Evolutionary conservation across 2,329 filamentous ascomycete genomes (phyloP).

Genomic region (Phialophora chinensis): DNA sequence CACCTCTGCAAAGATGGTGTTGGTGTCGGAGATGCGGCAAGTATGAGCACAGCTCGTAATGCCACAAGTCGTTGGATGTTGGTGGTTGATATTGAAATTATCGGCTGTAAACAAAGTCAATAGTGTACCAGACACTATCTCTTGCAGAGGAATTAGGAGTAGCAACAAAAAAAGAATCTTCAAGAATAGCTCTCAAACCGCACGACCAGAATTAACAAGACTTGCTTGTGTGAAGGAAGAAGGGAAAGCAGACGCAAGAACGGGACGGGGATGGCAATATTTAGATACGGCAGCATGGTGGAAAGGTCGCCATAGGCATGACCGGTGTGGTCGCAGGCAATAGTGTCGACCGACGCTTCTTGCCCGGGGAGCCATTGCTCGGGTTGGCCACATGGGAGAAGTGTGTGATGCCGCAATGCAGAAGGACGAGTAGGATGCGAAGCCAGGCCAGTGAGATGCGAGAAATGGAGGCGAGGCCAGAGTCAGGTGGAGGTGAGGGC

Average conservation of each 20-base stretch:
- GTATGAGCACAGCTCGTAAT: constrained; percentile 34
- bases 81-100: constrained; percentile 24
- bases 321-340: constrained; percentile 21
- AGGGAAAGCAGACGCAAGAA: constrained; percentile 23
- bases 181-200: constrained; percentile 38
- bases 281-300: constrained; percentile 35
- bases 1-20: constrained; percentile 33
- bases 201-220: constrained; percentile 40
- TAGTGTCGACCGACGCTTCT: constrained; percentile 7
- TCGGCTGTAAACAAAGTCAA: constrained; percentile 24
- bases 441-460: constrained; percentile 22
- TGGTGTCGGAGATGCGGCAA: constrained; percentile 23
- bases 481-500: constrained; percentile 17
- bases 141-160: constrained; percentile 30
- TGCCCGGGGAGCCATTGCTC: constrained; percentile 11
- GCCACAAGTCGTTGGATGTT: constrained; percentile 24
- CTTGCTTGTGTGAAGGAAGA: constrained; percentile 40
- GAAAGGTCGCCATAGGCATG: constrained; percentile 20
- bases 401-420: constrained; percentile 23
- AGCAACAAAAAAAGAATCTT: constrained; percentile 31
- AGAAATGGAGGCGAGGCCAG: constrained; percentile 3
- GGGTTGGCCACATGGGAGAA: constrained; percentile 29
- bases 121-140: constrained; percentile 38
- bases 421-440: constrained; percentile 12
- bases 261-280: constrained; percentile 38